Evolutionary conservation across 2,329 filamentous ascomycete genomes (phyloP).

Genomic region (Cadophora sp.): DNA sequence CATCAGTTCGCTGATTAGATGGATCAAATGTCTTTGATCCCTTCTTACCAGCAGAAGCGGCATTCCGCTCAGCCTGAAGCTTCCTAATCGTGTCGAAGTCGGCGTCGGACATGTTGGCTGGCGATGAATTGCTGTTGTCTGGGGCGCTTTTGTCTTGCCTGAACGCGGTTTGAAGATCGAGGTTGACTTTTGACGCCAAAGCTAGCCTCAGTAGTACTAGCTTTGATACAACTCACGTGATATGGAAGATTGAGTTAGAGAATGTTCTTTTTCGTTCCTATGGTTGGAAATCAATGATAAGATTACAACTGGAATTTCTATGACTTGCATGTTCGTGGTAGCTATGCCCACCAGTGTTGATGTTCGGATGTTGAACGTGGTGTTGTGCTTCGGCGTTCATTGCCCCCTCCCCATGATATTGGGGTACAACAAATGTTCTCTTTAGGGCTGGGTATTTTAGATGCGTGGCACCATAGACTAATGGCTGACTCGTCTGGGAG

Average conservation of each 20-base stretch:
- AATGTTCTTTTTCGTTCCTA: background rate
- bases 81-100: slow-evolving; percentile 88
- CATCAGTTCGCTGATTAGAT: slow-evolving; percentile 80
- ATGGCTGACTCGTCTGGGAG: too few species aligned
- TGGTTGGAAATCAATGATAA: background rate
- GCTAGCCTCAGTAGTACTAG: background rate
- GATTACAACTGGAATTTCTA: too few species aligned
- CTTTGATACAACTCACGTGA: background rate
- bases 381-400: too few species aligned
- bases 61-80: slow-evolving; percentile 93
- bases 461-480: too few species aligned
- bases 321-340: too few species aligned
- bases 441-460: too few species aligned
- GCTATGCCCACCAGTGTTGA: too few species aligned
- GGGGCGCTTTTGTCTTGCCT: background rate
- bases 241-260: background rate
- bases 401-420: too few species aligned
- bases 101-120: slow-evolving; percentile 67
- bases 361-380: too few species aligned
- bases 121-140: slow-evolving; percentile 23
- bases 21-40: slow-evolving; percentile 81
- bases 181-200: background rate
- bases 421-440: too few species aligned
- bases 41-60: slow-evolving; percentile 78
- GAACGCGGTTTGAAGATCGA: background rate